Evolutionary conservation across 1,284 basidiomycete species (phyloP).

Genomic region (Apiotrichum porosum): DNA sequence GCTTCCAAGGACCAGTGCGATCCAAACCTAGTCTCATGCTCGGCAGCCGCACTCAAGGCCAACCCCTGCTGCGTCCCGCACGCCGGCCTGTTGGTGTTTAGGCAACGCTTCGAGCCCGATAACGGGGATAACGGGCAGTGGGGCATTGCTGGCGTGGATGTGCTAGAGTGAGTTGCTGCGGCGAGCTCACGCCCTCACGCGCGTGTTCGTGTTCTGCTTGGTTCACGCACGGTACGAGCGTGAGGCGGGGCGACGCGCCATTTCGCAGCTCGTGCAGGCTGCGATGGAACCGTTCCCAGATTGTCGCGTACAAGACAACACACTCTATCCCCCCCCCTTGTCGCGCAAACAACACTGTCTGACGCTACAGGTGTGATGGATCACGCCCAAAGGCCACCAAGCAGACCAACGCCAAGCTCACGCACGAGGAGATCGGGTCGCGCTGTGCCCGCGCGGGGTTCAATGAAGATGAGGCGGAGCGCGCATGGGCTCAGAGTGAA

Average conservation of each 20-base stretch:
- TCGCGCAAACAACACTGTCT: background rate
- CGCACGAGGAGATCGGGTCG: constrained; percentile 43
- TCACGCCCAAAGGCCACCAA: background rate
- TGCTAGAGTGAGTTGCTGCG: constrained; percentile 33
- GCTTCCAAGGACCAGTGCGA: background rate
- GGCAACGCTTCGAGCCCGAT: constrained; percentile 45
- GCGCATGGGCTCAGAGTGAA: constrained; percentile 45
- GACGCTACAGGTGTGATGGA: constrained; percentile 16
- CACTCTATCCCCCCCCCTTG: background rate
- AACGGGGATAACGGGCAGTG: constrained; percentile 41
- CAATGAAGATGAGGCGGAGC: constrained; percentile 33
- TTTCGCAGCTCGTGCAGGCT: too few species aligned
- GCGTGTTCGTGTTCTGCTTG: background rate
- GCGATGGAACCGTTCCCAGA: too few species aligned
- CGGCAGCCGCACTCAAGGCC: constrained; percentile 9
- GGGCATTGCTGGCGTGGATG: constrained; percentile 44
- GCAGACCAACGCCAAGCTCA: constrained; percentile 11
- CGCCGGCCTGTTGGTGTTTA: constrained; percentile 43
- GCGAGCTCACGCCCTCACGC: too few species aligned
- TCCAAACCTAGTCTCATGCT: constrained; percentile 25
- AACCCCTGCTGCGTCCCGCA: constrained; percentile 40
- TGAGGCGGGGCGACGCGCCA: too few species aligned
- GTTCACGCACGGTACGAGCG: too few species aligned
- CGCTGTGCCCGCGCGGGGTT: constrained; percentile 33
- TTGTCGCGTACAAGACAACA: too few species aligned